A percentile compares a stretch with the other conserved stretches of the same genome.
These are phyloP conservation scores for Beta corolliflora DNA, from an alignment of 179 eudicot genomes.

Conservation along the genomic window DNA sequence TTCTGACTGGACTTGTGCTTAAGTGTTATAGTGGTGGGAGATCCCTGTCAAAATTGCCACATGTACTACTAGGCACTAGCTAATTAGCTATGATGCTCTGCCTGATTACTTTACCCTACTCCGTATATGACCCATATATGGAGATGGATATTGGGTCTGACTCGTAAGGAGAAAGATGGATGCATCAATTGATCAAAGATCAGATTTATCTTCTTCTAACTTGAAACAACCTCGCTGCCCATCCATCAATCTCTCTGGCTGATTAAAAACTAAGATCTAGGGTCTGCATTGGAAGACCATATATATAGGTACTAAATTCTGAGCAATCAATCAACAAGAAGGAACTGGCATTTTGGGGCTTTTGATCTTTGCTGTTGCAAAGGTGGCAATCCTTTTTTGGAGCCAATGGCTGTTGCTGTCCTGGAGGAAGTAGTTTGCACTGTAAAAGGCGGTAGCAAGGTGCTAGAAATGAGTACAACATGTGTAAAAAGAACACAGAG, in stretches of 20 bases:
- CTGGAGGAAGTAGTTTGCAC: too few species aligned
- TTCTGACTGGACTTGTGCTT: neutral
- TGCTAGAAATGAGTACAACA: too few species aligned
- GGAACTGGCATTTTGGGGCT: too few species aligned
- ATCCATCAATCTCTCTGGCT: neutral
- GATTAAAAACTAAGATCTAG: neutral
- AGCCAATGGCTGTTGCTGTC: too few species aligned
- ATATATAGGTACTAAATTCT: too few species aligned
- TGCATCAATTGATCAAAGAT: neutral
- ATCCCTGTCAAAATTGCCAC: neutral
- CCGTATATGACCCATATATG: neutral
- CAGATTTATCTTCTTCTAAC: neutral
- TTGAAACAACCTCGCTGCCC: neutral
- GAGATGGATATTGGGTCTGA: neutral
- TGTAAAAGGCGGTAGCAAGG: too few species aligned
- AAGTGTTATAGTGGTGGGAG: neutral
- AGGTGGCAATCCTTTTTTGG: too few species aligned
- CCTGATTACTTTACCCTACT: neutral
- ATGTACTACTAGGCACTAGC: neutral
- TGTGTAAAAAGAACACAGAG: too few species aligned
- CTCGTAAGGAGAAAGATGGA: neutral
- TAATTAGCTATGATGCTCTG: neutral
- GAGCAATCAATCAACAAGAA: neutral
- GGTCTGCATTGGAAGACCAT: neutral
- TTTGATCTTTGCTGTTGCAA: too few species aligned